Evolutionary conservation across 2,329 filamentous ascomycete genomes (phyloP), one percentile per base, ranked within the genome.

Genomic region (Xylariaceae sp.): DNA sequence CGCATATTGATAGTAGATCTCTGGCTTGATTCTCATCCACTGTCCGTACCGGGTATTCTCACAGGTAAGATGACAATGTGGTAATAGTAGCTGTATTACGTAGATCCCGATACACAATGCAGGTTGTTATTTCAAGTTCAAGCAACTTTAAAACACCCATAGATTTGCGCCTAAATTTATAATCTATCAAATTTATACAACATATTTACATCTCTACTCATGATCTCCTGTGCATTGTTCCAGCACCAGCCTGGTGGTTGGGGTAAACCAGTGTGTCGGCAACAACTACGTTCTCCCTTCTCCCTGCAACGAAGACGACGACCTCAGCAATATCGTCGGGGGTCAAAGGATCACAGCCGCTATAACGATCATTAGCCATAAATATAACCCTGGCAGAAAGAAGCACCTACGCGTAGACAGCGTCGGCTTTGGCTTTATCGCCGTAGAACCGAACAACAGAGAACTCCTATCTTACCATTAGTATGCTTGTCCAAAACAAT

Each of bases 261-360:
- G 88, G 89, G 70, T 85, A 92, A 35, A 92, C 76, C 52, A 92
- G 71, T 16, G 87, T 86, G 72, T 92, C 89, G 3, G 89, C 89
- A 60, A 92, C 73, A 4, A 92, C 87, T n/a, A 92, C 88, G 67
- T 92, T 92, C 73, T 92, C 88, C 66, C 84, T 82, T 69, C 88
- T 80, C 4, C 87, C 86, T n/a, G 87, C 88, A 18, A 85, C 79
- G 65, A 91, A 92, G 4, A 92, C 88, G 20, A 92, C 77, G 24
- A 91, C 80, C 71, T 92, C 89, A 1, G 89, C 89, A 66, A 92
- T 89, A 66, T 92, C 89, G 48, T 91, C 88, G 0, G 86, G 85
- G 2, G 88, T 91, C 64, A 92, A 74, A 16, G 89, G 88, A 57
- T 91, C 86, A 58, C 57, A 61, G 10, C 68, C 68, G 24, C 68